Evolutionary conservation across 805 yeast species (phyloP), one percentile per base, ranked within the genome.

Genomic region (Millerago galiae): DNA sequence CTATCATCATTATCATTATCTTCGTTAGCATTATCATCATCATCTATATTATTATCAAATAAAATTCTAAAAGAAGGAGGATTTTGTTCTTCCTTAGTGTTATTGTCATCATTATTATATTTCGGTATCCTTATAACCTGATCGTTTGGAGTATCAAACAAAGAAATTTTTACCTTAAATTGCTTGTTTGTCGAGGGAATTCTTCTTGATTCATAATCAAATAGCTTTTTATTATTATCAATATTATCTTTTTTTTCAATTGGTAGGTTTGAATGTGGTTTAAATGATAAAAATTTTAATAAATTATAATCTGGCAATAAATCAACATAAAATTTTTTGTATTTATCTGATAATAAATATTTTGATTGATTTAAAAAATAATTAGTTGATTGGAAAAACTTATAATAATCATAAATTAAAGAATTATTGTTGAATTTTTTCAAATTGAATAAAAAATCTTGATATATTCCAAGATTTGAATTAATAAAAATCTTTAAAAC

Each of bases 21-120:
- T 15, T 35, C 40, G 17, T 35, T 40, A 13, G 40, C 38, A n/a
- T 39, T 17, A 35, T 28, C 35, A 12, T 31, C 18, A 9, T 37
- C 38, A 12, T 37, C 33, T 13, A 33, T 35, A 9, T 41, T 43
- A 7, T 44, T 38, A 5, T 28, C 41, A 29, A 39, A 56, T 17
- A 45, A 48, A n/a, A 56, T 37, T 2, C 49, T 44, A 41, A 55
- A 51, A 1, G 59, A 43, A 1, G 60, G 60, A 3, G 60, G 60
- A 4, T 47, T 42, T 12, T 48, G 46, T 35, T 55, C 58, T 27
- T 49, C 44, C 8, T 49, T 53, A 10, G n/a, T n/a, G n/a, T 25
- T 6, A 5, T 21, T 21, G 24, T 49, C 49, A 2, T 43, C 45
- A 9, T 48, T 51, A 5, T 55, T 53, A 12, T 40, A 35, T 25